Evolutionary conservation across 176 grass and related monocot species (phyloP).

Genomic region (Thinopyrum elongatum): DNA sequence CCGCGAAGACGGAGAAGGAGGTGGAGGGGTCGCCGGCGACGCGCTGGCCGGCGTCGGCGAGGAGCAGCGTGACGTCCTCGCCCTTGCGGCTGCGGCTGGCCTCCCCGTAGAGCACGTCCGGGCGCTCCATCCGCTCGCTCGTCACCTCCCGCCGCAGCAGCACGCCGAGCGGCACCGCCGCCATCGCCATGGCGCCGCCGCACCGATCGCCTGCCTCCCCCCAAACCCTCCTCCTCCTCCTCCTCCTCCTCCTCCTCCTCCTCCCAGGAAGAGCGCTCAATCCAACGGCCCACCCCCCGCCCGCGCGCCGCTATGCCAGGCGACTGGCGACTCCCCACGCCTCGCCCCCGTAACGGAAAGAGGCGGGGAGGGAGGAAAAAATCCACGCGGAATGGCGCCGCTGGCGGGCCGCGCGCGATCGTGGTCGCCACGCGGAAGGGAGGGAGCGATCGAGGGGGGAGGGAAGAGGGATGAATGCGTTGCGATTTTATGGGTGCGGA

Average conservation of each 20-base stretch:
- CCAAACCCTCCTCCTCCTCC: not conserved
- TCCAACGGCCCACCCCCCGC: too few relatives aligned
- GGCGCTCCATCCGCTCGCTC: slow-evolving; percentile 83
- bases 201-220: not conserved
- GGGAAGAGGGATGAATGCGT: not conserved
- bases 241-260: not conserved
- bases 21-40: slow-evolving; percentile 68
- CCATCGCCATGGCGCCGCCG: slow-evolving; percentile 7
- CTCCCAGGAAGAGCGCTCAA: not conserved
- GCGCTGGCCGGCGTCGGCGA: slow-evolving; percentile 50
- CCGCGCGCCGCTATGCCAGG: not conserved
- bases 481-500: slow-evolving; percentile 21
- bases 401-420: not conserved
- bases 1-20: slow-evolving; percentile 95
- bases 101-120: slow-evolving; percentile 78
- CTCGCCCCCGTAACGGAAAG: not conserved
- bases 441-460: not conserved
- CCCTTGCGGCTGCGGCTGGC: slow-evolving; percentile 83
- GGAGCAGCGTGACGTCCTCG: slow-evolving; percentile 88
- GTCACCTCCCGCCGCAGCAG: slow-evolving; percentile 89
- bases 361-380: not conserved
- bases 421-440: slow-evolving; percentile 31
- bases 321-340: not conserved
- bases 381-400: not conserved
- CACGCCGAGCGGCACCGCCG: slow-evolving; percentile 65